Conservation (phyloP, 306 rosid species). For the Rosa lucieae region DNA sequence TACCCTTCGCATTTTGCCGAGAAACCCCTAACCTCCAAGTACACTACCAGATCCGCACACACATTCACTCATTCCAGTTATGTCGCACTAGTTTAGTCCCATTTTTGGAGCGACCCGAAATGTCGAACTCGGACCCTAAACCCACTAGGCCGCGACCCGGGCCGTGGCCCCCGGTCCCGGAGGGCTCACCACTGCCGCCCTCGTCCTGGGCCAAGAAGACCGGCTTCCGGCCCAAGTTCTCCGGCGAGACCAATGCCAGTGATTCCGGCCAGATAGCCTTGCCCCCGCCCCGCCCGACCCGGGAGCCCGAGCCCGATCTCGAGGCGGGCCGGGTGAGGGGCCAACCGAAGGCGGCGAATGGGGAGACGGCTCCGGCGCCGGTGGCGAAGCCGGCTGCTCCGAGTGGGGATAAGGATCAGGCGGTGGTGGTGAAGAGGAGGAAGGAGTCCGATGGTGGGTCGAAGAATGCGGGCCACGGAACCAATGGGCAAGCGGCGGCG, state of each 20-base stretch:
- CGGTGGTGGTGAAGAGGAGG: conserved; percentile 51
- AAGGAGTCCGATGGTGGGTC: conserved; percentile 69
- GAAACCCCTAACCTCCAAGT: not conserved
- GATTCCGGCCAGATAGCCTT: conserved; percentile 59
- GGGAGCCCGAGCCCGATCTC: conserved; percentile 49
- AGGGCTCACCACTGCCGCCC: conserved; percentile 61
- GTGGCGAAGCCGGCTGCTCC: conserved; percentile 15
- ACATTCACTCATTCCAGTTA: conserved; percentile 17
- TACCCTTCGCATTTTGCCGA: not conserved
- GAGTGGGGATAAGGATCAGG: conserved; percentile 36
- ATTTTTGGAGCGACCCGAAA: conserved; percentile 7
- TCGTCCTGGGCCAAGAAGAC: conserved; percentile 95
- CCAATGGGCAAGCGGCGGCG: conserved; percentile 44
- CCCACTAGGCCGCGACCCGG: conserved; percentile 58
- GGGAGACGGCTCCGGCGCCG: conserved; percentile 38
- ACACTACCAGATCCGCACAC: conserved; percentile 50
- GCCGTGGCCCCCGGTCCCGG: conserved; percentile 77
- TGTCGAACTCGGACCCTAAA: conserved; percentile 76
- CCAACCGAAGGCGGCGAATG: conserved; percentile 25
- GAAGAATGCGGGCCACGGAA: conserved; percentile 38
- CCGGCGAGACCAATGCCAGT: conserved; percentile 78
- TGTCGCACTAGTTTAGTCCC: conserved; percentile 31
- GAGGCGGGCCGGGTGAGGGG: conserved; percentile 57
- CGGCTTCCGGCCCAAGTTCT: conserved; percentile 86
- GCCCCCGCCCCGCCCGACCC: conserved; percentile 48